Conservation (phyloP, 371 early-diverging fungal species). For the Mucor saturninus region DNA sequence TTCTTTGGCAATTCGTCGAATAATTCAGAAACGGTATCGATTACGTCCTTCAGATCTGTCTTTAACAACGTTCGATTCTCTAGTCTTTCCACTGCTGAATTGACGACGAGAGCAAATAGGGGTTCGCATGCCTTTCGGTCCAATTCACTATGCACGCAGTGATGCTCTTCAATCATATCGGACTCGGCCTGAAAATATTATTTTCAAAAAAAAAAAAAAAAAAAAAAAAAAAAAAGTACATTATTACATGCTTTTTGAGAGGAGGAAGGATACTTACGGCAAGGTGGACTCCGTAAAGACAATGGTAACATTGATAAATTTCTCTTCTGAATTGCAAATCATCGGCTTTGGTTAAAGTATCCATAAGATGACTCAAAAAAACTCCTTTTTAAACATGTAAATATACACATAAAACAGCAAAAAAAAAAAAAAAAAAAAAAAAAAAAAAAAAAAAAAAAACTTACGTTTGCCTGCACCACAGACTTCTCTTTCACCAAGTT, state of each 20-base stretch:
- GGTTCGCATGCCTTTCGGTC: conserved; percentile 61
- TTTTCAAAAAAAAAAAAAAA: background rate
- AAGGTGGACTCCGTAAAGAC: conserved; percentile 66
- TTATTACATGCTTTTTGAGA: background rate
- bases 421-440: no score
- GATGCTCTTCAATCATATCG: conserved; percentile 61
- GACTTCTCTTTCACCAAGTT: conserved; percentile 68
- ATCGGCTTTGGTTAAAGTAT: conserved; percentile 22
- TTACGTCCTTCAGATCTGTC: conserved; percentile 61
- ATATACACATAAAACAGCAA: background rate
- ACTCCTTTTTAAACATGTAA: background rate
- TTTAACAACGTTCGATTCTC: conserved; percentile 45
- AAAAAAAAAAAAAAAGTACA: background rate
- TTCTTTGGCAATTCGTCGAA: conserved; percentile 60
- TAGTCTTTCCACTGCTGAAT: conserved; percentile 45
- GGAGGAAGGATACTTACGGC: conserved; percentile 43
- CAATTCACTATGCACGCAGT: conserved; percentile 48
- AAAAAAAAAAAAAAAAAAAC: conserved; percentile 26
- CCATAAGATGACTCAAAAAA: conserved; percentile 25
- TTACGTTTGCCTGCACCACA: conserved; percentile 65
- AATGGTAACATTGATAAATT: conserved; percentile 73
- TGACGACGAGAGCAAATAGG: conserved; percentile 53
- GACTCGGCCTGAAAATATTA: conserved; percentile 50
- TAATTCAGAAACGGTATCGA: conserved; percentile 58
- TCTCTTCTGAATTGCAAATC: conserved; percentile 35